phyloP scores from a whole-genome alignment of 192 early-diverging fungal genomes.

The Powellomyces hirtus region DNA sequence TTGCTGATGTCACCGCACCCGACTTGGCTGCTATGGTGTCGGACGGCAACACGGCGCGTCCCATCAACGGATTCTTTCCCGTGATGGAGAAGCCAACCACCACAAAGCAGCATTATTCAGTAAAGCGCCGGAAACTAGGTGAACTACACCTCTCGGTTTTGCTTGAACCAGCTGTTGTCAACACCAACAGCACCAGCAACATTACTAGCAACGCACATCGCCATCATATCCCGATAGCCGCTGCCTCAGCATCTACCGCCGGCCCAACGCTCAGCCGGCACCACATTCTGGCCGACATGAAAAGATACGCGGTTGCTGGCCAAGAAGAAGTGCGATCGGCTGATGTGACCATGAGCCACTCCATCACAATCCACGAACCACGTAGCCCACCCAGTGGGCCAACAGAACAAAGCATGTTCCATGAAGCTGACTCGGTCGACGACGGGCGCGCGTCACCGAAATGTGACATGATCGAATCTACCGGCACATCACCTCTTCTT shows the following conservation, averaged over 20 bases:
- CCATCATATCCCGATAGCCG: no score
- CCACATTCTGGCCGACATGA: no score
- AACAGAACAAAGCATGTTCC: no score
- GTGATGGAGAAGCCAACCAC: conserved; percentile 3
- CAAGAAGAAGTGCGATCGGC: no score
- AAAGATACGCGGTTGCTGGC: no score
- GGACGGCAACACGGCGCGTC: conserved; percentile 12
- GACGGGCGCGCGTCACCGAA: no score
- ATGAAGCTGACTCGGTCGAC: no score
- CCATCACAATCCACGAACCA: no score
- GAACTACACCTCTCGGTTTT: conserved; percentile 21
- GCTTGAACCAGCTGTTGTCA: conserved; percentile 2
- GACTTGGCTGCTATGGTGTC: conserved; percentile 13
- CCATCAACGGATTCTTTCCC: conserved; percentile 33
- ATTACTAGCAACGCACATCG: not conserved
- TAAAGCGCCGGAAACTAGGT: conserved; percentile 15
- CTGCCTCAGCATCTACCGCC: not conserved
- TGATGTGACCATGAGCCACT: no score
- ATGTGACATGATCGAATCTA: no score
- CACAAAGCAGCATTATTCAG: not conserved
- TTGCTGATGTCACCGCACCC: conserved; percentile 3
- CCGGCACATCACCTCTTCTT: not conserved
- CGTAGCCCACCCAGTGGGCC: no score
- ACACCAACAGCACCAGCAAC: not conserved
- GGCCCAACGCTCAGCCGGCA: not conserved